phyloP scores from a whole-genome alignment of 2,329 filamentous ascomycete species.

The Ilyonectria robusta region DNA sequence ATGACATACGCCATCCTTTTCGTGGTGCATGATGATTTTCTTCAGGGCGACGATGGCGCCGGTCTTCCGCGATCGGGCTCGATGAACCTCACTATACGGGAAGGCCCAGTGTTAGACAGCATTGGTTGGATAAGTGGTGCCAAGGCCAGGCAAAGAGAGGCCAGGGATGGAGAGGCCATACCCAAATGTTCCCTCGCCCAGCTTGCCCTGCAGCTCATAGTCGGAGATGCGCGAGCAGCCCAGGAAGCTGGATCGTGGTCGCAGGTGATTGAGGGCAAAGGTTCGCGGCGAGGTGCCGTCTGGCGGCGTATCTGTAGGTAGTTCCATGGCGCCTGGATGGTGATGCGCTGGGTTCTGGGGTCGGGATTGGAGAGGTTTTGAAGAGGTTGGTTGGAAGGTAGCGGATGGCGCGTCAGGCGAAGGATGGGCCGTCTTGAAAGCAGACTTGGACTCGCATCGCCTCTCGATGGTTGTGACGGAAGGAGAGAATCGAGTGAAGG shows the following conservation, averaged over 20 bases:
- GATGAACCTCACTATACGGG: slow-evolving; percentile 83
- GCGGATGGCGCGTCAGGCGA: slow-evolving; percentile 39
- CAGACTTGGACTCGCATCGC: slow-evolving; percentile 27
- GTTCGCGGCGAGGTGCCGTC: slow-evolving; percentile 66
- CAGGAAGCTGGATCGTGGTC: slow-evolving; percentile 74
- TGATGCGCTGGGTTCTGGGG: slow-evolving; percentile 3
- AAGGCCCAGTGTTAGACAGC: slow-evolving; percentile 28
- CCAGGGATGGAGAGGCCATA: slow-evolving; percentile 59
- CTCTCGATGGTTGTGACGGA: slow-evolving; percentile 8
- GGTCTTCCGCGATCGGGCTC: slow-evolving; percentile 82
- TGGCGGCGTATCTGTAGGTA: slow-evolving; percentile 48
- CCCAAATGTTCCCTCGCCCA: slow-evolving; percentile 97
- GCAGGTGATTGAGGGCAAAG: slow-evolving; percentile 70
- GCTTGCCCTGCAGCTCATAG: slow-evolving; percentile 85
- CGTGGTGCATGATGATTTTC: slow-evolving; percentile 99
- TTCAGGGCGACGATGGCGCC: slow-evolving; percentile 89
- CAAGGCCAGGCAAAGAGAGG: slow-evolving; percentile 13
- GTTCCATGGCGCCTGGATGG: slow-evolving; percentile 48
- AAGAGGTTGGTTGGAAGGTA: slow-evolving; percentile 20
- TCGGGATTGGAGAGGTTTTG: slow-evolving; percentile 1
- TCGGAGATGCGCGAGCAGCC: slow-evolving; percentile 89
- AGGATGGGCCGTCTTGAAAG: slow-evolving; percentile 22
- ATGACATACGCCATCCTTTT: slow-evolving; percentile 87
- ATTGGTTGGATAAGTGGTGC: slow-evolving; percentile 28
- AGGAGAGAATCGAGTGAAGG: background rate